Evolutionary conservation across 1,284 basidiomycete species (phyloP).

Genomic region (Cronartium quercuum): DNA sequence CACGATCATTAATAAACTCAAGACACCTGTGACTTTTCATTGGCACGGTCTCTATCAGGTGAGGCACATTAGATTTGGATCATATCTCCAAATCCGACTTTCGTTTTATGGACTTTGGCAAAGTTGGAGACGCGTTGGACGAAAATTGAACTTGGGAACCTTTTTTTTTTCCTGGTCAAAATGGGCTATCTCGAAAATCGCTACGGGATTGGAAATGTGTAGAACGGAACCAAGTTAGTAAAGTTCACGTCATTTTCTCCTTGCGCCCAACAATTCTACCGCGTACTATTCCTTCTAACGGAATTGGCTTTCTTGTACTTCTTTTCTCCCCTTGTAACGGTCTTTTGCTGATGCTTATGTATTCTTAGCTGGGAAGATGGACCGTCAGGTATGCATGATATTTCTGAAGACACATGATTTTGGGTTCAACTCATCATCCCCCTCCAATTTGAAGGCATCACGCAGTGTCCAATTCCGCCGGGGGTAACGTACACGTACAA

Average conservation of each 20-base stretch:
- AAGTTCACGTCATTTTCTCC: background rate
- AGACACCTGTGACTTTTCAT: constrained; percentile 51
- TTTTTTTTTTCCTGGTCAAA: background rate
- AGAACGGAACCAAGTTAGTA: constrained; percentile 8
- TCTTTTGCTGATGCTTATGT: background rate
- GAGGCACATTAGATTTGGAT: constrained; percentile 41
- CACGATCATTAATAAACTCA: constrained; percentile 52
- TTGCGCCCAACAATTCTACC: background rate
- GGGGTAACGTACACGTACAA: constrained; percentile 55
- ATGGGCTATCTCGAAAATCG: background rate
- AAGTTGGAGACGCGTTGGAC: background rate
- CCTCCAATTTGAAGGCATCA: constrained; percentile 43
- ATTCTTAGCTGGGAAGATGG: constrained; percentile 52
- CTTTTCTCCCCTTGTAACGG: too few species aligned
- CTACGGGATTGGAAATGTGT: background rate
- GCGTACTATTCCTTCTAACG: too few species aligned
- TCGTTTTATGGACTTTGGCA: background rate
- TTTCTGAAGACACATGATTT: background rate
- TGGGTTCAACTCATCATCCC: background rate
- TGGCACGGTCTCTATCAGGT: constrained; percentile 53
- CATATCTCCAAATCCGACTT: background rate
- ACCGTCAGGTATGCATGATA: constrained; percentile 46
- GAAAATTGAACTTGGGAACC: background rate
- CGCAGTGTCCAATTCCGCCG: constrained; percentile 56
- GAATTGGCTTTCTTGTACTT: too few species aligned